A percentile compares a stretch with the other conserved stretches of the same genome.
These are phyloP conservation scores for Colletotrichum sp. DNA, from an alignment of 2,329 filamentous ascomycete genomes.

Conservation along the genomic window DNA sequence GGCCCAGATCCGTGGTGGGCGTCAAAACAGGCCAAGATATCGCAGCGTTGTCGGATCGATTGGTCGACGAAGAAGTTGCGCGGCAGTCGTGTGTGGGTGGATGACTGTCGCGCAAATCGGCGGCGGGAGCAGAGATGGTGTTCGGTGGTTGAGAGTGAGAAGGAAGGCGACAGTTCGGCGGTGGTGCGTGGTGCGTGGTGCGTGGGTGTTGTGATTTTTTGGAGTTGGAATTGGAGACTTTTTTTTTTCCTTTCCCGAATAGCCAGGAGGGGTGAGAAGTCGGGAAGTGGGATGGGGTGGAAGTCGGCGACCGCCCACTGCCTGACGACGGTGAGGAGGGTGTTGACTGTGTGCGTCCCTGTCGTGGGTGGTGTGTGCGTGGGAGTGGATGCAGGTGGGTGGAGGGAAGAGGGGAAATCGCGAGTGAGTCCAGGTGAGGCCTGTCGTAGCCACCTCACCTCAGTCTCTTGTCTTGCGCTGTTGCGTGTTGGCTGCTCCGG, in stretches of 20 bases:
- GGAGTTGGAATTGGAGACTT: conserved; percentile 21
- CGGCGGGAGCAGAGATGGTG: neutral
- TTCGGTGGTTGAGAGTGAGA: neutral
- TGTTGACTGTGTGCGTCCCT: neutral
- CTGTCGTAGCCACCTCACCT: neutral
- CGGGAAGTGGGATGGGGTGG: conserved; percentile 7
- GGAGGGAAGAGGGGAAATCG: conserved; percentile 16
- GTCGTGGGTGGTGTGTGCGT: neutral
- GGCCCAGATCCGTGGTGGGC: conserved; percentile 11
- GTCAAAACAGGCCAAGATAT: conserved; percentile 20
- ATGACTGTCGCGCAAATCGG: neutral
- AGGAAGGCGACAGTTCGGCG: neutral
- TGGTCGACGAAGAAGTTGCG: neutral
- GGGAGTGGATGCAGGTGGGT: conserved; percentile 8
- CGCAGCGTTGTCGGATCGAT: neutral
- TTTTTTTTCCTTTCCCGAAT: neutral
- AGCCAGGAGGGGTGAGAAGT: conserved; percentile 12
- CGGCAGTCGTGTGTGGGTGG: neutral
- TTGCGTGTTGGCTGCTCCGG: neutral
- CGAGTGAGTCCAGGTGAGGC: conserved; percentile 12
- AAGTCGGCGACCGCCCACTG: neutral
- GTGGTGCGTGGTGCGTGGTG: conserved; percentile 9
- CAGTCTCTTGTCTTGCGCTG: neutral
- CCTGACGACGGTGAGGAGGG: neutral
- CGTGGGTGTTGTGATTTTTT: conserved; percentile 16